Percentiles rank a stretch among this genome's conserved stretches.
phyloP scores from a whole-genome alignment of 2,329 filamentous ascomycete species.

The Aspergillus fijiensis region DNA sequence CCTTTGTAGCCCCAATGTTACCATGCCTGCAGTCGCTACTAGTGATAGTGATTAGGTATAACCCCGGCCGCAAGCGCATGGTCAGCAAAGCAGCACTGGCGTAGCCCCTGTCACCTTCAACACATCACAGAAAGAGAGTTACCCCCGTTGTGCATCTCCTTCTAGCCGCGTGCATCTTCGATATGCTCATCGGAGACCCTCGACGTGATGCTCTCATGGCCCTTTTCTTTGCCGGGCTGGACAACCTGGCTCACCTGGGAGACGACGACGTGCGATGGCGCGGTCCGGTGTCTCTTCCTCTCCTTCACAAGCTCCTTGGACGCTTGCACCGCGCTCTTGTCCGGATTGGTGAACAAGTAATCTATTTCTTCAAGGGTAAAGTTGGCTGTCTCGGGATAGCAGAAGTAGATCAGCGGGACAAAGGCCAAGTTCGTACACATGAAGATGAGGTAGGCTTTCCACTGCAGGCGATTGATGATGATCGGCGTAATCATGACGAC shows the following conservation, averaged over 20 bases:
- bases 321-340: constrained; percentile 18
- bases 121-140: background rate
- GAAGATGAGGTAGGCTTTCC: constrained; percentile 40
- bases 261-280: constrained; percentile 4
- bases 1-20: background rate
- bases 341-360: constrained; percentile 35
- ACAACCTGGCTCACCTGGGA: background rate
- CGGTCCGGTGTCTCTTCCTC: constrained; percentile 13
- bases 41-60: background rate
- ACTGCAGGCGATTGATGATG: constrained; percentile 33
- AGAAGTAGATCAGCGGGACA: constrained; percentile 46
- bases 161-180: constrained; percentile 7
- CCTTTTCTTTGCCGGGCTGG: constrained; percentile 6
- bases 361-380: constrained; percentile 47
- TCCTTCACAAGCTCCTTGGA: constrained; percentile 21
- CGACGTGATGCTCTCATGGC: background rate
- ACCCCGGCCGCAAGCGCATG: background rate
- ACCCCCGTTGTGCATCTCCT: background rate
- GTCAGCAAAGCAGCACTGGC: background rate
- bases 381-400: constrained; percentile 45
- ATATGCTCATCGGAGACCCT: constrained; percentile 16
- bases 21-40: background rate
- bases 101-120: background rate
- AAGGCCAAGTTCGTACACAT: constrained; percentile 37
- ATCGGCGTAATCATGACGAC: constrained; percentile 39